A percentile compares a stretch with the other conserved stretches of the same genome.
Conservation (phyloP, 192 early-diverging fungal species). For the Paraglomus brasilianum region DNA sequence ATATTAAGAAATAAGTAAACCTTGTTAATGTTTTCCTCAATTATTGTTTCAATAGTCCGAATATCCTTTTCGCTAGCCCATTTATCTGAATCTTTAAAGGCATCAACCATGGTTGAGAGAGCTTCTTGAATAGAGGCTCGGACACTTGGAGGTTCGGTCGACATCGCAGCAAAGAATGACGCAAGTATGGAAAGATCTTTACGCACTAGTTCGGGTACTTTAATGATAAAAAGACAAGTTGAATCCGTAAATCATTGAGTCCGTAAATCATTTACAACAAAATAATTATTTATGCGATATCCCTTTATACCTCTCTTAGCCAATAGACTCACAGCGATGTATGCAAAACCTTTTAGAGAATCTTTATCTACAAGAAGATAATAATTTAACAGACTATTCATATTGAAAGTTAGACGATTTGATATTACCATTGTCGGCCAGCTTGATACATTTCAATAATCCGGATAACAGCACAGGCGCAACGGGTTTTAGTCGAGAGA, state of each 20-base stretch:
- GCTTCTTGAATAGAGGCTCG: conserved; percentile 81
- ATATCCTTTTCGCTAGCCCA: conserved; percentile 36
- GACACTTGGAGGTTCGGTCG: conserved; percentile 59
- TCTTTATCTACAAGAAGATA: conserved; percentile 50
- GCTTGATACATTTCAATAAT: conserved; percentile 62
- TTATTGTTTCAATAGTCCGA: conserved; percentile 43
- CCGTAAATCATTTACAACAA: neutral
- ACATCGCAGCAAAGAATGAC: conserved; percentile 70
- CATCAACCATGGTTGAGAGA: conserved; percentile 71
- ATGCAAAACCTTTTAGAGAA: conserved; percentile 78
- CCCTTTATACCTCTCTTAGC: conserved; percentile 59
- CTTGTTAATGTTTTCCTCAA: conserved; percentile 55
- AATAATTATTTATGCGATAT: neutral
- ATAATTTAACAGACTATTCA: neutral
- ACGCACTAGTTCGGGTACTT: conserved; percentile 67
- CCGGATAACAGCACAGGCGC: conserved; percentile 69
- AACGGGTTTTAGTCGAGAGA: conserved; percentile 55
- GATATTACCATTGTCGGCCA: conserved; percentile 34
- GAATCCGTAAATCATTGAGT: neutral
- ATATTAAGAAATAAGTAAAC: too few species aligned
- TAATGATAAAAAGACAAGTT: neutral
- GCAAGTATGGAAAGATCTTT: conserved; percentile 61
- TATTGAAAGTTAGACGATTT: too few species aligned
- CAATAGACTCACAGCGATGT: conserved; percentile 78
- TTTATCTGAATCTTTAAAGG: conserved; percentile 45